Evolutionary conservation across 139 green algal species (phyloP), one percentile per base, ranked within the genome.

Genomic region (Chlorella sp.): DNA sequence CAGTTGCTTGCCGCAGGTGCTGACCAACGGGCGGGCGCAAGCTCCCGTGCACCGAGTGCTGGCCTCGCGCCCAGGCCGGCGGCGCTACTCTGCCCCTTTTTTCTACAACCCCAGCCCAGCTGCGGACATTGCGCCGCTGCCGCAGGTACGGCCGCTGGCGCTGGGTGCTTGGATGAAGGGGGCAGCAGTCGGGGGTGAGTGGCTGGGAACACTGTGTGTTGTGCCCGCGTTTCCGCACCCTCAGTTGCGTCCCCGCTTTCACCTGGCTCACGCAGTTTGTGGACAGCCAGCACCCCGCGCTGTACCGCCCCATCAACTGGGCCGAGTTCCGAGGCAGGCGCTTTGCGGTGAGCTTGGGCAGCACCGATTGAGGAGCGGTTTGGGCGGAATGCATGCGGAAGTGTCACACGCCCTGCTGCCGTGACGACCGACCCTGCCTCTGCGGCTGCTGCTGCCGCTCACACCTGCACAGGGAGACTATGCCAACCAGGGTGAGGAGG

Each of bases 61-160:
- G 60, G 74, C 83, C 4, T 86, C 90, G 8, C 69, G 73, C 17
- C 51, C 51, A 16, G 69, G 6, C n/a, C 51, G 54, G 3, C 64
- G 68, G 13, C 85, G 89, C 36, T 92, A 90, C 73, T 88, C 77
- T 13, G 83, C 84, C 2, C 88, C 90, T 51, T 92, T 90, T 73
- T 93, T 93, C 88, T 92, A 87, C 75, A 91, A 91, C 86, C 86
- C 88, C 9, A 76, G 77, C 24, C 73, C 86, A 32, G 84, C 76
- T n/a, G 84, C 77, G n/a, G 81, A 86, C 67, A 80, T 87, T 1
- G 28, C 68, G 22, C 88, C 88, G 24, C 34, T 89, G 38, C 51
- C 82, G 1, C 9, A 40, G 34, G 40, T 80, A 38, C 24, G 3
- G 38, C 44, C 11, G 17, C 44, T 8, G 36, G 17, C 3, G 38